Evolutionary conservation across 305 asterid species (phyloP), one percentile per base, ranked within the genome.

Genomic region (Fraxinus latifolia): DNA sequence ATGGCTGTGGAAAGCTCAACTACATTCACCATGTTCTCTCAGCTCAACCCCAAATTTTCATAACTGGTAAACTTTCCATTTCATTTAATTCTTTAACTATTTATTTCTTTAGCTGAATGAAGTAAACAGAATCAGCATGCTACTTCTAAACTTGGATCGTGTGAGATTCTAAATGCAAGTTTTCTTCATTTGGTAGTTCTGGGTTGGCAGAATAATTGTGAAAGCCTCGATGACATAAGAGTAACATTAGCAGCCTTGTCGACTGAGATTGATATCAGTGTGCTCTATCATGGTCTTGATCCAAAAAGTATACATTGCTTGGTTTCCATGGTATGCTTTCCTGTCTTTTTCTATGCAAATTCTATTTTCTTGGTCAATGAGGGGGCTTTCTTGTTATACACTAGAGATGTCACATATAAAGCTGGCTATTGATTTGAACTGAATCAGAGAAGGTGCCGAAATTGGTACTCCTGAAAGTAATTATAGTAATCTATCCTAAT

Each of bases 151-250:
- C 71, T 62, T 62, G 72, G 72, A 62, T 62, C 5, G 33, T 9
- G 7, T 79, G 33, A 25, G 55, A 34, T 78, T 29, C 77, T 84
- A 75, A 78, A 55, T 36, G 53, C 19, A n/a, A 81, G 68, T 47
- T 31, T 82, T 85, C 76, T 62, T 62, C 72, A 9, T 62, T 21
- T 62, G 33, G 85, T 88, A 95, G 99, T 92, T 82, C 80, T 95
- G 86, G 98, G 98, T 19, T 95, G 99, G 98, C 98, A 95, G 87
- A 91, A 91, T 88, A 91, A 93, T 21, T 81, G 97, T 60, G 99
- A 95, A 89, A 89, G 89, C 83, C 92, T 90, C 84, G 95, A 87
- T 67, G 97, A 92, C 86, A 95, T 95, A 85, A 90, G 15, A 79
- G 92, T 89, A 34, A 94, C 99, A 80, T 84, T 95, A 85, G 83